Conservation (phyloP, 1,284 basidiomycete genomes). For the Vanrija sp. region DNA sequence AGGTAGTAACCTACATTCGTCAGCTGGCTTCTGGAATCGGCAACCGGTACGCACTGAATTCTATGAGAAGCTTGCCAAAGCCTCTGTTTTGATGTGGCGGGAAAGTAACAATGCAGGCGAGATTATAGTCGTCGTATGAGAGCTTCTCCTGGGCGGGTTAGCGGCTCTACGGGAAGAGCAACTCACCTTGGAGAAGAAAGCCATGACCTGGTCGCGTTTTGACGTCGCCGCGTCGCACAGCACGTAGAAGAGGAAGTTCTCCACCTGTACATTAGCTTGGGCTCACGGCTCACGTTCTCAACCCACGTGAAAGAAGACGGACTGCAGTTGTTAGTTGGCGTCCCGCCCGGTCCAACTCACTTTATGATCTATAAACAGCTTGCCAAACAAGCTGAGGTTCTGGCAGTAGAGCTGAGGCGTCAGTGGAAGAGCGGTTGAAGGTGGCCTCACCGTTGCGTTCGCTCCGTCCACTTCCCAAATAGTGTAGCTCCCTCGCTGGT, state of each 20-base stretch:
- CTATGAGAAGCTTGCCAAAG: conserved; percentile 93
- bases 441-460: conserved; percentile 68
- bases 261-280: conserved; percentile 20
- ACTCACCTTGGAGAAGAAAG: conserved; percentile 88
- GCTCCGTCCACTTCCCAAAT: conserved; percentile 97
- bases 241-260: conserved; percentile 78
- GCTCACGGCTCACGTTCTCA: background rate
- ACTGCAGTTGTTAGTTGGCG: conserved; percentile 47
- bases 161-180: background rate
- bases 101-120: conserved; percentile 93
- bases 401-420: conserved; percentile 80
- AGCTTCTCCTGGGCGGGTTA: conserved; percentile 70
- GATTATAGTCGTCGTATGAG: conserved; percentile 94
- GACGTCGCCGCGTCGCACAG: conserved; percentile 75
- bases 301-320: conserved; percentile 80
- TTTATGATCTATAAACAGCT: conserved; percentile 98
- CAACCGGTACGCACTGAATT: conserved; percentile 70
- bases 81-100: conserved; percentile 88
- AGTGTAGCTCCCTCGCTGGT: conserved; percentile 79
- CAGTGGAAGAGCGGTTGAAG: background rate
- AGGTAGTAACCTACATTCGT: conserved; percentile 75
- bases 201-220: conserved; percentile 74
- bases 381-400: conserved; percentile 91
- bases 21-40: background rate
- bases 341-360: conserved; percentile 17